Percentiles rank a stretch among this genome's conserved stretches.
phyloP scores from a whole-genome alignment of 116 monocot genomes.

The Iris pallida region DNA sequence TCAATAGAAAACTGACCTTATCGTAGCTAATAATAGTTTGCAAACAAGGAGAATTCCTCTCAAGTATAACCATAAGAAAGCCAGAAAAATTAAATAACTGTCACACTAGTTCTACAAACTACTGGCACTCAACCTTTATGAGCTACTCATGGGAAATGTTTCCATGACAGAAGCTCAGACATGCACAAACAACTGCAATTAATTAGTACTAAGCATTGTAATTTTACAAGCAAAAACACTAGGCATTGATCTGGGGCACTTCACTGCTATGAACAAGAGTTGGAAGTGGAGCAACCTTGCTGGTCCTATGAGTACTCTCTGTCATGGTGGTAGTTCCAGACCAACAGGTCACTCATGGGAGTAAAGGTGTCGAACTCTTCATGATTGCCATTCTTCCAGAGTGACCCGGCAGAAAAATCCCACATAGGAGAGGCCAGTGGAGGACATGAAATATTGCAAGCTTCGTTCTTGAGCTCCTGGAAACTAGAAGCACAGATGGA shows the following conservation, averaged over 20 bases:
- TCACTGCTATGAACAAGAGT: conserved; percentile 2
- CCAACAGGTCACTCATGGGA: background rate
- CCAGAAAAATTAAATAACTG: too few relatives aligned
- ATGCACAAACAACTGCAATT: too few relatives aligned
- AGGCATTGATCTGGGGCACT: background rate
- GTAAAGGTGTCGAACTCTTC: conserved; percentile 18
- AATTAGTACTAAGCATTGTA: too few relatives aligned
- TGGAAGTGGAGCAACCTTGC: background rate
- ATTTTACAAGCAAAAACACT: background rate
- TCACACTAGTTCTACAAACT: too few relatives aligned
- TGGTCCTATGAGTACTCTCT: background rate
- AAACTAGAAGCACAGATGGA: conserved; percentile 13
- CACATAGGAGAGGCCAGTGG: conserved; percentile 24
- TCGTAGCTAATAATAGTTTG: too few relatives aligned
- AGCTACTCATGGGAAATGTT: too few relatives aligned
- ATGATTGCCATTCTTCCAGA: conserved; percentile 34
- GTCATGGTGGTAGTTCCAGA: conserved; percentile 7
- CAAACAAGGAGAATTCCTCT: too few relatives aligned
- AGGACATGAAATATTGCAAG: conserved; percentile 10
- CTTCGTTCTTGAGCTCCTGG: conserved; percentile 18
- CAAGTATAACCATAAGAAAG: too few relatives aligned
- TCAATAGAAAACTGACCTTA: too few relatives aligned
- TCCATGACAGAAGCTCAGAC: too few relatives aligned
- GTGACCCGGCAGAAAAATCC: conserved; percentile 21
- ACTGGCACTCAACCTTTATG: too few relatives aligned